Percentiles rank a stretch among this genome's conserved stretches.
phyloP scores from a whole-genome alignment of 768 basidiomycete species.

The Kwoniella newhampshirensis region DNA sequence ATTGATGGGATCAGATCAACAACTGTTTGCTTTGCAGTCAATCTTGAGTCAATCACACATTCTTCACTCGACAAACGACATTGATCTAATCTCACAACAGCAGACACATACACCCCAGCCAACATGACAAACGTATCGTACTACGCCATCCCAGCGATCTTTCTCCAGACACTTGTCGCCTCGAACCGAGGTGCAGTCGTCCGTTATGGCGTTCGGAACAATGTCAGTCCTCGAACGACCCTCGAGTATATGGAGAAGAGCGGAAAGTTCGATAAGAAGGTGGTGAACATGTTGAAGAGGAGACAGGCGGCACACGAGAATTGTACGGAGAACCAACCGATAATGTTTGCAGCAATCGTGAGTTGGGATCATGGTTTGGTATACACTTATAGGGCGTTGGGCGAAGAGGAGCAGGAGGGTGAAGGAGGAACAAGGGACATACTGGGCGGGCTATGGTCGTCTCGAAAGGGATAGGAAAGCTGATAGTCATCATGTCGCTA shows the following conservation, averaged over 20 bases:
- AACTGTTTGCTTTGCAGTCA: too few relatives aligned
- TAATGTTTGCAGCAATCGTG: constrained; percentile 34
- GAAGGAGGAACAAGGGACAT: not conserved
- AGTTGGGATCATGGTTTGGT: too few relatives aligned
- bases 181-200: constrained; percentile 29
- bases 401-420: not conserved
- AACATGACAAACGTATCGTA: constrained; percentile 38
- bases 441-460: not conserved
- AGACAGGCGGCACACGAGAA: constrained; percentile 43
- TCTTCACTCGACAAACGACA: too few relatives aligned
- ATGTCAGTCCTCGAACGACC: constrained; percentile 30
- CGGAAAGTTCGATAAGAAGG: constrained; percentile 29
- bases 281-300: constrained; percentile 36
- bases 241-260: constrained; percentile 31
- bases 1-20: too few relatives aligned
- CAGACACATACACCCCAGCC: not conserved
- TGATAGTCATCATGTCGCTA: not conserved
- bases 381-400: not conserved
- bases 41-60: too few relatives aligned
- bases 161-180: constrained; percentile 30
- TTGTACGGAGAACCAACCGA: constrained; percentile 31
- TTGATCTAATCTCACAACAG: too few relatives aligned
- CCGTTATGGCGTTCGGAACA: constrained; percentile 28
- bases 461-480: not conserved
- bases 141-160: constrained; percentile 33